Conservation (phyloP, 2,329 filamentous ascomycete species). For the Monosporascus sp. region DNA sequence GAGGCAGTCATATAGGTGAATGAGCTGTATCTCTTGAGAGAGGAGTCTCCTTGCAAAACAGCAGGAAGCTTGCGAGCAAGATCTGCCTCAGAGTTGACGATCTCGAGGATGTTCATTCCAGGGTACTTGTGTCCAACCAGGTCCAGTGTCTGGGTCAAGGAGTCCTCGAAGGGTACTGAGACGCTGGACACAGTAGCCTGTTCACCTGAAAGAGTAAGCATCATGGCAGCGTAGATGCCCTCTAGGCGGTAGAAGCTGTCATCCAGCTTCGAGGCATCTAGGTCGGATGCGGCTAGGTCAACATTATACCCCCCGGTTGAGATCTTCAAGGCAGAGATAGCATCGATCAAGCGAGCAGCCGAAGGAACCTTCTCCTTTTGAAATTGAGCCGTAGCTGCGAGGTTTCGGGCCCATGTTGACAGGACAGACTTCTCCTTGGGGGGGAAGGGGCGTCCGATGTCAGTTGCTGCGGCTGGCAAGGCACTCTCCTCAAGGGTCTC, state of each 20-base stretch:
- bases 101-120: conserved; percentile 8
- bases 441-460: conserved; percentile 3
- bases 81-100: conserved; percentile 6
- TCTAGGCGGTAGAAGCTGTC: conserved; percentile 6
- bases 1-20: conserved; percentile 6
- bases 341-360: neutral
- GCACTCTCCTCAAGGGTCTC: conserved; percentile 2
- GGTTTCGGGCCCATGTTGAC: conserved; percentile 3
- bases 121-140: conserved; percentile 9
- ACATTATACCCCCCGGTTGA: conserved; percentile 1
- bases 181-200: neutral
- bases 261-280: neutral
- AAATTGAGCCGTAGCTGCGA: neutral
- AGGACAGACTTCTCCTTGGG: conserved; percentile 5
- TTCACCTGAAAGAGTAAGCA: conserved; percentile 3
- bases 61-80: conserved; percentile 5
- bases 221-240: conserved; percentile 7
- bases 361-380: neutral
- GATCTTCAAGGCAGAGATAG: conserved; percentile 1
- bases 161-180: neutral
- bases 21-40: conserved; percentile 3
- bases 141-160: conserved; percentile 3
- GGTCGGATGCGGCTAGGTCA: conserved; percentile 5
- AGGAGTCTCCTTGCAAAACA: conserved; percentile 5
- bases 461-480: conserved; percentile 5